Evolutionary conservation across 2,329 filamentous ascomycete genomes (phyloP), one percentile per base, ranked within the genome.

Genomic region (Lasiodiplodia citricola): DNA sequence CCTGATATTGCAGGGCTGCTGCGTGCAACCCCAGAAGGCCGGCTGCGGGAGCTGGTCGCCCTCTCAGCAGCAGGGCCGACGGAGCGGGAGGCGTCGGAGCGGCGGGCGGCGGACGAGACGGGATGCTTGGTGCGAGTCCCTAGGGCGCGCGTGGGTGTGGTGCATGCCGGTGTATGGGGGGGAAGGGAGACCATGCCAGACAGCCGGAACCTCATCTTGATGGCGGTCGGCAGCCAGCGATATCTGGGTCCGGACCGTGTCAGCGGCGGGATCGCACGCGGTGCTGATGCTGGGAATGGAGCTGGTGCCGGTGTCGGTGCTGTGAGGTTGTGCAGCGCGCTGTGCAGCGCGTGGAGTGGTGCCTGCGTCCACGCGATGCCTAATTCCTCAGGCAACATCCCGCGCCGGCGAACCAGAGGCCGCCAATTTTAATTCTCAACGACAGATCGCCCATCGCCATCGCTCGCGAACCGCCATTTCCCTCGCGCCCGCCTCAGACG

Each of bases 1-100:
- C 66, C 66, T 68, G 55, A 68, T 50, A 67, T 67, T 51, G 54
- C 65, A 58, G 65, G 54, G 65, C 65, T 67, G 54, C 52, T 67
- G 54, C 64, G 54, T 67, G 54, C 65, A 67, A 67, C 65, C 65
- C 65, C 65, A 67, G 65, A 67, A 37, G 38, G 41, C 38, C 58
- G 18, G 25, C 41, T 25, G 37, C 58, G 58, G 58, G 44, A 64
- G 60, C 44, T 38, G 38, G 31, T 16, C 31, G 52, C 28, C 13
- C 28, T 37, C 44, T 35, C 37, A 64, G 60, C 47, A 64, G 60
- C 60, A 64, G 60, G 47, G 60, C 60, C 60, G 47, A 38, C 60
- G 60, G 44, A 21, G 51, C 31, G 58, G 58, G 25, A 63, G 58
- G 58, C 44, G 44, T 63, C 58, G 58, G 58, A 18, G 44, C 60